Conservation (phyloP, 768 basidiomycete genomes). For the Trametes punicea region DNA sequence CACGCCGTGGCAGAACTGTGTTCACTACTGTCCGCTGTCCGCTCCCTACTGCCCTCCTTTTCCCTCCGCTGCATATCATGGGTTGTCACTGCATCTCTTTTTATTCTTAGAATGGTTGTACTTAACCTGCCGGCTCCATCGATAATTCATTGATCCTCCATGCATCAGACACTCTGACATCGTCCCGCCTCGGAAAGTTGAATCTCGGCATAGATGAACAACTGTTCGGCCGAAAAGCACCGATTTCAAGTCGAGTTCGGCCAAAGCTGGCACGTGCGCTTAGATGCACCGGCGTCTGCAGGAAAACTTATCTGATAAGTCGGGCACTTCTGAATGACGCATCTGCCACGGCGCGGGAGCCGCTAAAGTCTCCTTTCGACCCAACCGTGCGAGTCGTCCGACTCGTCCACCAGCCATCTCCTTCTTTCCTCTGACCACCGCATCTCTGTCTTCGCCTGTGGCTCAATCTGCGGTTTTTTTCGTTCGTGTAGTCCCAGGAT, state of each 20-base stretch:
- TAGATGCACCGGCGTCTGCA: not conserved
- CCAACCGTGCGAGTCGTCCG: constrained; percentile 8
- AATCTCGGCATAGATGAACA: not conserved
- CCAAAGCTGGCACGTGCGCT: not conserved
- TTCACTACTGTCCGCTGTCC: constrained; percentile 15
- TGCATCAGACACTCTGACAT: not conserved
- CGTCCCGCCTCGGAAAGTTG: not conserved
- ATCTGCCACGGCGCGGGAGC: constrained; percentile 10
- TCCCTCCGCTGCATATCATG: constrained; percentile 17
- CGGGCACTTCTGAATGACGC: constrained; percentile 6
- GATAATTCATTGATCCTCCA: constrained; percentile 11
- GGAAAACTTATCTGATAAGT: constrained; percentile 17
- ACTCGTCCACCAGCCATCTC: not conserved
- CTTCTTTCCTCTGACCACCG: not conserved
- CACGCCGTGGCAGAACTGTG: constrained; percentile 17
- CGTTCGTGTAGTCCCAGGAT: no score
- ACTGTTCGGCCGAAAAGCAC: not conserved
- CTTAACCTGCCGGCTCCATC: constrained; percentile 19
- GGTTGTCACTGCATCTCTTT: constrained; percentile 22
- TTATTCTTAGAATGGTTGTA: constrained; percentile 22
- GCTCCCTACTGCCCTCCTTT: constrained; percentile 16
- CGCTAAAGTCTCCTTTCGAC: constrained; percentile 7
- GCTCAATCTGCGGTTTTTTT: not conserved
- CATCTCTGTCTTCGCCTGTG: not conserved
- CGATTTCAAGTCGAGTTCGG: no score